Conservation (phyloP, 2,329 filamentous ascomycete genomes). For the Aspergillus pseudonomiae region DNA sequence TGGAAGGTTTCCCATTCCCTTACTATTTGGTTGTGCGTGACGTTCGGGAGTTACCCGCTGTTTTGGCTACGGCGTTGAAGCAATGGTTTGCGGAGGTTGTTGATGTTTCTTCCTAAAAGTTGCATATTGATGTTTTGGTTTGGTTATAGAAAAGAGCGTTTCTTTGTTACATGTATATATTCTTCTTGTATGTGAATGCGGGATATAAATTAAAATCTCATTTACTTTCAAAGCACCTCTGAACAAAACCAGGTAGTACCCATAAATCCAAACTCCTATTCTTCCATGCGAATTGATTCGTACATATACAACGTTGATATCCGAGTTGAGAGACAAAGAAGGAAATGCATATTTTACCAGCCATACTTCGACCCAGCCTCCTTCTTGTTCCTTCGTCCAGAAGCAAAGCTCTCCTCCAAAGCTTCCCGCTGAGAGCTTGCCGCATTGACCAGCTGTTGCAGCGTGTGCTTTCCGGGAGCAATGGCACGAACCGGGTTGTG, state of each 20-base stretch:
- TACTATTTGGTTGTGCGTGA: conserved; percentile 96
- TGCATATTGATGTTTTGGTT: neutral
- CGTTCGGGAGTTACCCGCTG: conserved; percentile 84
- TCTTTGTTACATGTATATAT: conserved; percentile 9
- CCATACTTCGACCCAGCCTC: conserved; percentile 85
- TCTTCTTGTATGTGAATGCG: neutral
- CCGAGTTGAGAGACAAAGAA: conserved; percentile 5
- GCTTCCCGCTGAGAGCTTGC: conserved; percentile 82
- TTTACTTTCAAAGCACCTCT: neutral
- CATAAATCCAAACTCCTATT: conserved; percentile 4
- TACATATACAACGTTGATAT: conserved; percentile 18
- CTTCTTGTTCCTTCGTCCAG: conserved; percentile 75
- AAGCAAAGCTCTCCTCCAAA: conserved; percentile 87
- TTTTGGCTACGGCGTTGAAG: conserved; percentile 83
- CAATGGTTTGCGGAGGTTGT: conserved; percentile 89
- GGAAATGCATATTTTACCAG: conserved; percentile 56
- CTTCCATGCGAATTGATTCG: neutral
- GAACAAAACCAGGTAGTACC: neutral
- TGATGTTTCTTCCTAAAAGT: conserved; percentile 41
- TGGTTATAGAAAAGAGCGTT: conserved; percentile 12
- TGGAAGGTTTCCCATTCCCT: conserved; percentile 94
- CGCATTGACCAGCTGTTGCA: conserved; percentile 83
- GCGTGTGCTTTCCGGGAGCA: conserved; percentile 83
- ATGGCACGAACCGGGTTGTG: conserved; percentile 84
- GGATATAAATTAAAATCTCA: neutral